Conservation (phyloP, 1,284 basidiomycete species). For the Laetiporus sulphureus region DNA sequence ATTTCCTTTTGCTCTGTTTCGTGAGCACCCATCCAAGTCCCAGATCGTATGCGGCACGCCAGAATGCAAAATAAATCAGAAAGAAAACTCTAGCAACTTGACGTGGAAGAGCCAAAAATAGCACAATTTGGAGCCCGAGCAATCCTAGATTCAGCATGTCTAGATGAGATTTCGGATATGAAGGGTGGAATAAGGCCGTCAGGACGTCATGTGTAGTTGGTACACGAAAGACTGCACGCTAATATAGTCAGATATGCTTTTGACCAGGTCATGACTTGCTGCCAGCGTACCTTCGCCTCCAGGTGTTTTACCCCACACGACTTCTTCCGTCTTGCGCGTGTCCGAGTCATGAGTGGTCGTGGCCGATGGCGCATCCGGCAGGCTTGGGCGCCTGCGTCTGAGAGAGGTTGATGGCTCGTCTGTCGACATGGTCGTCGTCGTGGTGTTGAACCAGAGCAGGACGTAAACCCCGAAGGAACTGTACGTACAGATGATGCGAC, state of each 20-base stretch:
- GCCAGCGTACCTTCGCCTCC: conserved; percentile 63
- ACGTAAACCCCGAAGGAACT: not conserved
- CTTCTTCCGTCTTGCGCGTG: conserved; percentile 38
- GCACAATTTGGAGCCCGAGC: conserved; percentile 69
- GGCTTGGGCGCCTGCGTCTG: conserved; percentile 14
- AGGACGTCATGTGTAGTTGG: conserved; percentile 95
- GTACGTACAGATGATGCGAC: conserved; percentile 3
- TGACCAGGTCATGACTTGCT: too few species aligned
- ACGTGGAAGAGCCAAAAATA: conserved; percentile 68
- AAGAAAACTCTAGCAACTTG: conserved; percentile 61
- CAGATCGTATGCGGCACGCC: conserved; percentile 88
- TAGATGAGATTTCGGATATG: conserved; percentile 86
- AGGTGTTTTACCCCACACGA: conserved; percentile 86
- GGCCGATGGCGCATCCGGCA: conserved; percentile 5
- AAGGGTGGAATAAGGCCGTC: conserved; percentile 85
- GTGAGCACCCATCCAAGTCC: conserved; percentile 93
- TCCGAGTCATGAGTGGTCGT: conserved; percentile 8
- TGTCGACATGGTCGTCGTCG: conserved; percentile 8
- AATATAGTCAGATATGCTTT: not conserved
- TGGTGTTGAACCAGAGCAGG: not conserved
- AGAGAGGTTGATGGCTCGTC: conserved; percentile 11
- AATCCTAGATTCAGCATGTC: conserved; percentile 83
- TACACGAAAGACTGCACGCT: conserved; percentile 77
- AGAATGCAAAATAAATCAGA: conserved; percentile 86
- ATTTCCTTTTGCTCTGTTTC: conserved; percentile 89